These are phyloP conservation scores for Magnusiomyces paraingens DNA, from an alignment of 1,139 yeast species.

Conservation along the genomic window DNA sequence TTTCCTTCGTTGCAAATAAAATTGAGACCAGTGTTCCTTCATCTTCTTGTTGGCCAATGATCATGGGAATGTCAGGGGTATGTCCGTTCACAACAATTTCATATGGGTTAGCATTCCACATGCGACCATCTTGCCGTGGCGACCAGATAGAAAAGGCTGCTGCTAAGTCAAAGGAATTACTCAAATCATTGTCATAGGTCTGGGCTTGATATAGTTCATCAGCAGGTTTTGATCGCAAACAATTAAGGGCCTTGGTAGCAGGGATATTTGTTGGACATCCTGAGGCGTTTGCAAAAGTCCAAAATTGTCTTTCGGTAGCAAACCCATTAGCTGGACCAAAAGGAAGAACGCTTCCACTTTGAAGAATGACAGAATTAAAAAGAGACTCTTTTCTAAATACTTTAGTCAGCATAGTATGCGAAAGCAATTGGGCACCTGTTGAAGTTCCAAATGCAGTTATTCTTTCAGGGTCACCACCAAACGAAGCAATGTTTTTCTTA, in stretches of 20 bases:
- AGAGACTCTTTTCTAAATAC: slow-evolving; percentile 20
- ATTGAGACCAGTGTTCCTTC: slow-evolving; percentile 22
- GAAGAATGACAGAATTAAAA: slow-evolving; percentile 29
- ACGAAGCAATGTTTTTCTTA: slow-evolving; percentile 30
- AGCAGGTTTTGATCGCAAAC: slow-evolving; percentile 18
- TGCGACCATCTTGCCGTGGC: slow-evolving; percentile 21
- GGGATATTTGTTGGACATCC: slow-evolving; percentile 15
- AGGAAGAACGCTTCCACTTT: slow-evolving; percentile 15
- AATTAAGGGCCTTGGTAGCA: slow-evolving; percentile 16
- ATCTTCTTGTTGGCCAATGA: slow-evolving; percentile 22
- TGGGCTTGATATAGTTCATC: slow-evolving; percentile 16
- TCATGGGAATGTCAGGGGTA: slow-evolving; percentile 20
- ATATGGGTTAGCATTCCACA: slow-evolving; percentile 14
- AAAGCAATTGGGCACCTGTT: slow-evolving; percentile 35
- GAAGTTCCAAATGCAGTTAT: slow-evolving; percentile 36
- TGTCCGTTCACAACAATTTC: slow-evolving; percentile 15
- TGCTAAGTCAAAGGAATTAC: slow-evolving; percentile 17
- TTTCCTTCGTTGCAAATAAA: slow-evolving; percentile 9
- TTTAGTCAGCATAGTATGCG: slow-evolving; percentile 26
- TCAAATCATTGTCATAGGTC: slow-evolving; percentile 12
- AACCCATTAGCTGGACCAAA: slow-evolving; percentile 10
- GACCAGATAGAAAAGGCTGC: slow-evolving; percentile 16
- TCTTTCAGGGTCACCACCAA: slow-evolving; percentile 37
- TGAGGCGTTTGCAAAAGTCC: slow-evolving; percentile 14
- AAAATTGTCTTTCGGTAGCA: slow-evolving; percentile 19